These are phyloP conservation scores for Aurifilum marmelostoma DNA, from an alignment of 2,329 filamentous ascomycete genomes.

Conservation along the genomic window DNA sequence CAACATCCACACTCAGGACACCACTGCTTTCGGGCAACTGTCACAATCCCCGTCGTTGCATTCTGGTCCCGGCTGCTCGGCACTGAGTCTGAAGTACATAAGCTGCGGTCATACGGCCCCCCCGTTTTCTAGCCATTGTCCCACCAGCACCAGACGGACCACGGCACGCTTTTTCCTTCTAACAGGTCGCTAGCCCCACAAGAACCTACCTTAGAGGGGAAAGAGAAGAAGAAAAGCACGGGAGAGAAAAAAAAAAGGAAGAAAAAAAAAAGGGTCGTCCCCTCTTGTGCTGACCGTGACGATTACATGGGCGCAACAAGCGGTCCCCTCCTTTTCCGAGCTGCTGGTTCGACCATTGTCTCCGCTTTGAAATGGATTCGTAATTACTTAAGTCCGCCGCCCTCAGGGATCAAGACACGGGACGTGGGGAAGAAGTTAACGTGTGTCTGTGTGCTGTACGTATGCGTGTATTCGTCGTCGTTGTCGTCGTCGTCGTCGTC, in stretches of 20 bases:
- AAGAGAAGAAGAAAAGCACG: neutral
- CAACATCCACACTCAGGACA: neutral
- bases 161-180: neutral
- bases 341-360: neutral
- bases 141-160: neutral
- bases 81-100: neutral
- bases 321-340: neutral
- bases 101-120: neutral
- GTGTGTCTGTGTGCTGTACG: neutral
- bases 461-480: neutral
- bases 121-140: neutral
- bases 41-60: neutral
- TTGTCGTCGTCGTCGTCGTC: neutral
- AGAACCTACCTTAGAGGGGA: neutral
- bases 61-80: slow-evolving; percentile 6
- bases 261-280: neutral
- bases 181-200: neutral
- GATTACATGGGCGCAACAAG: neutral
- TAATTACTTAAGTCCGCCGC: slow-evolving; percentile 17
- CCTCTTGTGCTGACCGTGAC: neutral
- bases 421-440: neutral
- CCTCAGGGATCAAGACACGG: neutral
- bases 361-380: slow-evolving; percentile 4
- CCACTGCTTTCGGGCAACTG: neutral
- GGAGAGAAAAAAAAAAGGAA: no score